phyloP scores from a whole-genome alignment of 2,329 filamentous ascomycete species.

The Epichloe coenophiala region DNA sequence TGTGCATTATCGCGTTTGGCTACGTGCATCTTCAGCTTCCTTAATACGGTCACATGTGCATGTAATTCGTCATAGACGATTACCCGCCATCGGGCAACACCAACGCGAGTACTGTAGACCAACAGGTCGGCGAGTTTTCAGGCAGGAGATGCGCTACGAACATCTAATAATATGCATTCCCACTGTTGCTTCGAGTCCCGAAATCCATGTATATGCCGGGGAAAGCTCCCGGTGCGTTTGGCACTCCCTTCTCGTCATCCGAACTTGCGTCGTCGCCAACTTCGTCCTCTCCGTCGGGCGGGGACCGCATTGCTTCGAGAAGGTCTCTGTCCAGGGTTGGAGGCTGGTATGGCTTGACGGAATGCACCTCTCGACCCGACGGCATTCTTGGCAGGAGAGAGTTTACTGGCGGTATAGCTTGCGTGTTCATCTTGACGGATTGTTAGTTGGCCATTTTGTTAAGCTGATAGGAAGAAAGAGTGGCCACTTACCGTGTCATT shows the following conservation, averaged over 20 bases:
- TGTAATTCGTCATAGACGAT: no score
- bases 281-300: slow-evolving; percentile 21
- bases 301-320: slow-evolving; percentile 45
- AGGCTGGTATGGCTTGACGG: slow-evolving; percentile 51
- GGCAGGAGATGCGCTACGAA: background rate
- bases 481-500: slow-evolving; percentile 66
- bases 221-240: slow-evolving; percentile 31
- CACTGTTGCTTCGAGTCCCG: slow-evolving; percentile 15
- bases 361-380: slow-evolving; percentile 76
- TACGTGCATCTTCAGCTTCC: no score
- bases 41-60: no score
- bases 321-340: slow-evolving; percentile 51
- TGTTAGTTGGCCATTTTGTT: background rate
- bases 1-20: no score
- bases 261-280: slow-evolving; percentile 23
- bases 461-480: background rate
- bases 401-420: slow-evolving; percentile 57
- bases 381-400: slow-evolving; percentile 68
- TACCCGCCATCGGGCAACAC: background rate
- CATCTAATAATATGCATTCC: slow-evolving; percentile 25
- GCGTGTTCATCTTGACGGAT: slow-evolving; percentile 57
- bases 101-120: no score
- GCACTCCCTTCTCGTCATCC: slow-evolving; percentile 22
- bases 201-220: slow-evolving; percentile 32
- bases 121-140: no score